Conservation (phyloP, 805 yeast genomes). For the Candida alai region DNA sequence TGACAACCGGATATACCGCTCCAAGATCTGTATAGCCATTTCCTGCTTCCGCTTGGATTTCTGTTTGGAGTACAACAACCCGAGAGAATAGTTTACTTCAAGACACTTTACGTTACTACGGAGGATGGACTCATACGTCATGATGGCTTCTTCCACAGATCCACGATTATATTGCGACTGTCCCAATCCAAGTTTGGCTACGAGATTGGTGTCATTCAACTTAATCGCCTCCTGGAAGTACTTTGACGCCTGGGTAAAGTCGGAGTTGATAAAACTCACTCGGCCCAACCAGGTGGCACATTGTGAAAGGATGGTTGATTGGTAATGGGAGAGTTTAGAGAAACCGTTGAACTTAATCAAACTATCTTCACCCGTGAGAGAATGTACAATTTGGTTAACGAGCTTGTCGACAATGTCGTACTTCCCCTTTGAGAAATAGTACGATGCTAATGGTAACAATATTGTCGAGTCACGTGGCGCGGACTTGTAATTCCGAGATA, state of each 20-base stretch:
- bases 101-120: slow-evolving; percentile 63
- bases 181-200: slow-evolving; percentile 79
- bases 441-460: slow-evolving; percentile 63
- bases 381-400: slow-evolving; percentile 44
- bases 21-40: slow-evolving; percentile 60
- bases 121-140: slow-evolving; percentile 74
- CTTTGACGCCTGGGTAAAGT: slow-evolving; percentile 67
- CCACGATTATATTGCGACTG: slow-evolving; percentile 77
- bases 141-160: slow-evolving; percentile 75
- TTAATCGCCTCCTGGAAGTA: slow-evolving; percentile 70
- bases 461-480: slow-evolving; percentile 56
- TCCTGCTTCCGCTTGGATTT: slow-evolving; percentile 37
- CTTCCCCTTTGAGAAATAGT: slow-evolving; percentile 65
- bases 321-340: slow-evolving; percentile 23
- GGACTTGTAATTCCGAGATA: slow-evolving; percentile 32
- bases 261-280: slow-evolving; percentile 55
- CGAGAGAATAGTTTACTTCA: slow-evolving; percentile 74
- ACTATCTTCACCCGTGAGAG: slow-evolving; percentile 16
- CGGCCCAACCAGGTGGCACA: slow-evolving; percentile 80
- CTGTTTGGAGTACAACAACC: slow-evolving; percentile 63
- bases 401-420: slow-evolving; percentile 55
- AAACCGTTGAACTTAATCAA: slow-evolving; percentile 14
- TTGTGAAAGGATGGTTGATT: slow-evolving; percentile 31
- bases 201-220: slow-evolving; percentile 57
- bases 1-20: slow-evolving; percentile 64